Evolutionary conservation across 345 rosid species (phyloP), one percentile per base, ranked within the genome.

Genomic region (Citrus reticulata): DNA sequence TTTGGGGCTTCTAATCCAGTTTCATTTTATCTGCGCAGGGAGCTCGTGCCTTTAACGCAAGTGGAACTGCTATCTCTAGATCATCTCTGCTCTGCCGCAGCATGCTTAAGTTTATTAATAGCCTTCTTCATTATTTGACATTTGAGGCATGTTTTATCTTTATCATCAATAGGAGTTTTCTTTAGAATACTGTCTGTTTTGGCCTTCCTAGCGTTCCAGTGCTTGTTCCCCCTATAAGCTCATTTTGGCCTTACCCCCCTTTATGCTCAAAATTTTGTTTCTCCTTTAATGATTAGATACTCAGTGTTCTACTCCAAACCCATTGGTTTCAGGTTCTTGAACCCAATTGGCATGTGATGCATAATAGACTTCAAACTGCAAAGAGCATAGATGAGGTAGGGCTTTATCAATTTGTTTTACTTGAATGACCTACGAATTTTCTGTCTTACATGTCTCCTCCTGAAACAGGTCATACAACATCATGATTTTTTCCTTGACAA

Each of bases 31-130:
- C 73, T 77, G 29, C 78, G 75, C 85, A 94, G 98, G 99, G 97
- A 72, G 90, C 91, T 72, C 95, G 95, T 73, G 90, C 89, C 64
- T 86, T 94, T 78, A 90, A 88, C 77, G 77, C 89, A 40, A 86
- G 84, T 32, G 97, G 97, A 83, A 89, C 99, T n/a, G 94, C 92
- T 68, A 85, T 96, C 76, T 83, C 86, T 77, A 89, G 99, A 88
- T 96, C 97, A 82, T 92, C 98, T 66, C 89, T 96, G 80, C 95
- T 96, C 71, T 96, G 98, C 76, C 98, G 98, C 67, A 94, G 99
- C 85, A 94, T 96, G 98, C 95, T 96, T 80, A 96, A 89, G 84
- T 93, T 96, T 80, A 91, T 94, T 20, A 93, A 88, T 79, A 94
- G 98, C 87, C 97, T 96, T 83, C 89, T 96, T 73, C 99, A 96